Percentiles rank a stretch among this genome's conserved stretches.
These are phyloP conservation scores for Venturia effusa DNA, from an alignment of 2,329 filamentous ascomycete genomes.

Conservation along the genomic window DNA sequence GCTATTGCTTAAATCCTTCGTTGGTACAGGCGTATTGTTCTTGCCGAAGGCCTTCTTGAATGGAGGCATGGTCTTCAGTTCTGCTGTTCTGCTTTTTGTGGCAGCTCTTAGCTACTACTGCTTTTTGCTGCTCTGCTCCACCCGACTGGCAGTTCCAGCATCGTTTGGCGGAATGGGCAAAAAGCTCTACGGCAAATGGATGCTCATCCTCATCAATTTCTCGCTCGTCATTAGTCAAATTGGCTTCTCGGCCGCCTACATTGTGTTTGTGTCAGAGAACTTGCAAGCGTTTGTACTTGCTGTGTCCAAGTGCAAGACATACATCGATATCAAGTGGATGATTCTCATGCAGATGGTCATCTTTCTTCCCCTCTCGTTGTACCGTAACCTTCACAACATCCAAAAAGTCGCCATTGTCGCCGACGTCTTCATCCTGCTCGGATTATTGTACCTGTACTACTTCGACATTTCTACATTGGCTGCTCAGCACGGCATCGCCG, in stretches of 20 bases:
- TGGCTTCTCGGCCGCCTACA: slow-evolving; percentile 90
- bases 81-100: slow-evolving; percentile 75
- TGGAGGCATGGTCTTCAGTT: slow-evolving; percentile 95
- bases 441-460: slow-evolving; percentile 89
- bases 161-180: slow-evolving; percentile 97
- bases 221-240: slow-evolving; percentile 95
- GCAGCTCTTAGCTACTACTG: slow-evolving; percentile 90
- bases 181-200: slow-evolving; percentile 79
- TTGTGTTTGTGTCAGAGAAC: slow-evolving; percentile 93
- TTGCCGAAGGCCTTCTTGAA: slow-evolving; percentile 88
- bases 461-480: slow-evolving; percentile 82
- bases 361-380: slow-evolving; percentile 85
- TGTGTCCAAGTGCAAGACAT: slow-evolving; percentile 75
- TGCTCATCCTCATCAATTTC: slow-evolving; percentile 75
- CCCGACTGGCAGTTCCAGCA: slow-evolving; percentile 74
- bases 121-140: slow-evolving; percentile 86
- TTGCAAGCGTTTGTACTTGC: slow-evolving; percentile 89
- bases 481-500: slow-evolving; percentile 57
- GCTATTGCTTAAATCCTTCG: slow-evolving; percentile 91
- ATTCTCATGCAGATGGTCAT: slow-evolving; percentile 93
- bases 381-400: slow-evolving; percentile 94
- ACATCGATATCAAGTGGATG: slow-evolving; percentile 78
- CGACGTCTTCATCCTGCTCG: slow-evolving; percentile 87
- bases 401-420: slow-evolving; percentile 89
- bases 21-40: slow-evolving; percentile 91